Percentiles rank a stretch among this genome's conserved stretches.
Evolutionary conservation across 2,329 filamentous ascomycete genomes (phyloP).

Genomic region (Fusarium annulatum): DNA sequence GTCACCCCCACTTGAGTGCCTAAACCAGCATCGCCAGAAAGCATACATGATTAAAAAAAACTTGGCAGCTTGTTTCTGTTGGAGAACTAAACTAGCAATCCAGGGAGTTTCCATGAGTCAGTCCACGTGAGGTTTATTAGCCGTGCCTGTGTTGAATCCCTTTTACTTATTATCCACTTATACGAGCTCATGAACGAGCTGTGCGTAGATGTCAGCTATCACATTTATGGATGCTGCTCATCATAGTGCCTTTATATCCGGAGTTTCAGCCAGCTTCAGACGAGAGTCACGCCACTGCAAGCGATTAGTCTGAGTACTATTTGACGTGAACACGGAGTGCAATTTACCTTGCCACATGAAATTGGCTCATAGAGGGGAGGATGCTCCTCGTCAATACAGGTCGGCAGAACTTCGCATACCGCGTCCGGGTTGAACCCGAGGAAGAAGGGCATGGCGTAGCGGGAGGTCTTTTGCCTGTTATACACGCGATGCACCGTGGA

Average conservation of each 20-base stretch:
- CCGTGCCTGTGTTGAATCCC: no score
- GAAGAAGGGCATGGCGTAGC: constrained; percentile 11
- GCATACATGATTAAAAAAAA: no score
- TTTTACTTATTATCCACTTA: background rate
- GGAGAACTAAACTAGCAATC: background rate
- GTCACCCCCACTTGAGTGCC: no score
- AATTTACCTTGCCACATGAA: constrained; percentile 1
- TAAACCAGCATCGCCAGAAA: no score
- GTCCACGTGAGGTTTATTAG: background rate
- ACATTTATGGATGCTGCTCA: background rate
- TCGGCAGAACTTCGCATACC: constrained; percentile 7
- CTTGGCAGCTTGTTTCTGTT: no score
- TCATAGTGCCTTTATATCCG: background rate
- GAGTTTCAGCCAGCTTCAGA: background rate
- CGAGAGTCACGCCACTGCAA: background rate
- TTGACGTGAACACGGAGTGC: accelerated
- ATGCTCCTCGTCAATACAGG: background rate
- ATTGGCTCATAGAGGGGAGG: constrained; percentile 14
- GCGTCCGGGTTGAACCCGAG: constrained; percentile 6
- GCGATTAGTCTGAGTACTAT: accelerated
- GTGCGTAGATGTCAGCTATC: no score
- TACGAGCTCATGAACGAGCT: background rate
- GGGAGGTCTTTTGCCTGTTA: constrained; percentile 3
- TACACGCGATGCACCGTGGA: constrained; percentile 17
- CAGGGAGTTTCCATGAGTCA: background rate